Conservation (phyloP, 768 basidiomycete genomes). For the Agrocybe chaxingu region DNA sequence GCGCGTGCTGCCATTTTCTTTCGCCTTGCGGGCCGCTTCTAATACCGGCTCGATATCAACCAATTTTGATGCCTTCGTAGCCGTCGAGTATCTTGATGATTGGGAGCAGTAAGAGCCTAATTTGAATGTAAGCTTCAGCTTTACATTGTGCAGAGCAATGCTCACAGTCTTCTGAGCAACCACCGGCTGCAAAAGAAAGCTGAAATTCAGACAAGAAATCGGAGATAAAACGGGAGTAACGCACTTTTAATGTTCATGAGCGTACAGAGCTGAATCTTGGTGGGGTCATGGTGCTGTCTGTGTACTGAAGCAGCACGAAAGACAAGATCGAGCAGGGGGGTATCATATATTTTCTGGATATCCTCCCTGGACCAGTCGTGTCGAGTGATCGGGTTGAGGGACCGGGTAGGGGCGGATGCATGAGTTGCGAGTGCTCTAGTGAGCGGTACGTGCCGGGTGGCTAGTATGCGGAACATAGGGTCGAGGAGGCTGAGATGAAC, state of each 20-base stretch:
- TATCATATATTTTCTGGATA: conserved; percentile 83
- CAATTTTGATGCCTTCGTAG: conserved; percentile 84
- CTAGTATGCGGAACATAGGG: conserved; percentile 37
- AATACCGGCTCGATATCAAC: conserved; percentile 91
- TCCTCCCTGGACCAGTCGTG: conserved; percentile 76
- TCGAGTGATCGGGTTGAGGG: conserved; percentile 32
- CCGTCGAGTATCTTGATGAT: conserved; percentile 87
- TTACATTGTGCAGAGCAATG: not conserved
- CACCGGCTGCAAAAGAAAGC: conserved; percentile 61
- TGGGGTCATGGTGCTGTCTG: conserved; percentile 81
- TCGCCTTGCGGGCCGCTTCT: conserved; percentile 89
- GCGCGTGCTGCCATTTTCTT: conserved; percentile 93
- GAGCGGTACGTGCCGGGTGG: conserved; percentile 25
- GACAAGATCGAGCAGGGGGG: conserved; percentile 83
- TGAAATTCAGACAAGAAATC: conserved; percentile 8
- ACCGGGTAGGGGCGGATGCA: conserved; percentile 31
- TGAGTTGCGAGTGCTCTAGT: conserved; percentile 63
- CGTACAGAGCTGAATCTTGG: conserved; percentile 92
- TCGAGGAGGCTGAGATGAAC: not conserved
- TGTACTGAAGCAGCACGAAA: conserved; percentile 85
- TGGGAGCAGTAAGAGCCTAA: conserved; percentile 96
- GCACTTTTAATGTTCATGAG: conserved; percentile 98
- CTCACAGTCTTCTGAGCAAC: conserved; percentile 94
- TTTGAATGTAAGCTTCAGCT: conserved; percentile 1
- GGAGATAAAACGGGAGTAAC: conserved; percentile 32